phyloP scores from a whole-genome alignment of 768 basidiomycete species.

The Paxillus rubicundulus region DNA sequence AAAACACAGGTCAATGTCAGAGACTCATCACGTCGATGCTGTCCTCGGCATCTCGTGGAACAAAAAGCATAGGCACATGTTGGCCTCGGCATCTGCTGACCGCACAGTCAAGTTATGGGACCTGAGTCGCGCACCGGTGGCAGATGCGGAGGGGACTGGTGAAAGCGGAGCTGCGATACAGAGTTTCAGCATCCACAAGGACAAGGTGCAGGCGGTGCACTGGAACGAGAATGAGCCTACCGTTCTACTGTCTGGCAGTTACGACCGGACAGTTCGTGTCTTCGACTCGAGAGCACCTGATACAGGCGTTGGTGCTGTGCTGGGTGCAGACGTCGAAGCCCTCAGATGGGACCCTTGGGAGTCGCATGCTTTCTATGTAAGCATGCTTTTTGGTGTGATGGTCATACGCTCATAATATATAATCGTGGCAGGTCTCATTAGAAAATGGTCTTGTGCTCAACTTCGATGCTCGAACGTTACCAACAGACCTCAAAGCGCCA shows the following conservation, averaged over 20 bases:
- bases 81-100: slow-evolving; percentile 92
- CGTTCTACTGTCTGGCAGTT: slow-evolving; percentile 89
- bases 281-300: slow-evolving; percentile 89
- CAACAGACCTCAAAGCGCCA: slow-evolving; percentile 60
- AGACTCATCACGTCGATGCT: slow-evolving; percentile 86
- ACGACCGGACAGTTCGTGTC: slow-evolving; percentile 91
- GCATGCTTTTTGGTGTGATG: slow-evolving; percentile 23
- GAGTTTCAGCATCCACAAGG: slow-evolving; percentile 82
- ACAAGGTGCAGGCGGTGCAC: slow-evolving; percentile 94
- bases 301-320: slow-evolving; percentile 75
- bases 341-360: slow-evolving; percentile 97
- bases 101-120: slow-evolving; percentile 98
- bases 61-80: slow-evolving; percentile 78
- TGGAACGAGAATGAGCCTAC: slow-evolving; percentile 92
- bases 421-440: slow-evolving; percentile 67
- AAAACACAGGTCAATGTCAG: slow-evolving; percentile 58
- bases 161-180: slow-evolving; percentile 60
- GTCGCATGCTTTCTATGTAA: slow-evolving; percentile 78
- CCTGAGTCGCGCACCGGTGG: slow-evolving; percentile 64
- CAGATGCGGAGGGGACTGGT: slow-evolving; percentile 44
- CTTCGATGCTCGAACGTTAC: slow-evolving; percentile 84
- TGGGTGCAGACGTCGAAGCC: slow-evolving; percentile 93
- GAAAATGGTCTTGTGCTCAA: slow-evolving; percentile 94
- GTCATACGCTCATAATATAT: background rate
- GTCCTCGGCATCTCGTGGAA: slow-evolving; percentile 96